Evolutionary conservation across 1,284 basidiomycete species (phyloP).

Genomic region (Xerocomus nothofagi): DNA sequence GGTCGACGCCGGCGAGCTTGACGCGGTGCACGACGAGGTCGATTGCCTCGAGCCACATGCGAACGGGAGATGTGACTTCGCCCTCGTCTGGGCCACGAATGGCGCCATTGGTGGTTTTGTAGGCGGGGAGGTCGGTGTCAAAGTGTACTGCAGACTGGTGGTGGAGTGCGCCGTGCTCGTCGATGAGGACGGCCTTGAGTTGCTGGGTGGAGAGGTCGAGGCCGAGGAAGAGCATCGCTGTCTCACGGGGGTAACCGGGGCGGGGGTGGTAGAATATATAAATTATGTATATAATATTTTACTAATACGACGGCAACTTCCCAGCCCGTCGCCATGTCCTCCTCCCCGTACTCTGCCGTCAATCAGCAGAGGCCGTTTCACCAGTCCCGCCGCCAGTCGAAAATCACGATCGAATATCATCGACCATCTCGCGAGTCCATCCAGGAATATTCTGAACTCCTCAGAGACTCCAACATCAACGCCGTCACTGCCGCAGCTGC

Average conservation of each 20-base stretch:
- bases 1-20: neutral
- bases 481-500: constrained; percentile 46
- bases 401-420: constrained; percentile 74
- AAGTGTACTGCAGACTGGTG: neutral
- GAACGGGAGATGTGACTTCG: constrained; percentile 1
- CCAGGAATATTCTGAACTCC: constrained; percentile 70
- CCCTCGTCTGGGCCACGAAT: neutral
- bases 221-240: constrained; percentile 68
- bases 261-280: too few species aligned
- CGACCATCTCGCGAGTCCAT: constrained; percentile 63
- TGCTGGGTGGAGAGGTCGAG: constrained; percentile 61
- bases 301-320: too few species aligned
- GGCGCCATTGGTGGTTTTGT: neutral
- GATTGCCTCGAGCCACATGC: constrained; percentile 7
- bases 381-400: constrained; percentile 56
- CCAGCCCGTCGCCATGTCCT: constrained; percentile 4
- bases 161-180: neutral
- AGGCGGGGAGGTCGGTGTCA: constrained; percentile 1
- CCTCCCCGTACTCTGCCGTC: constrained; percentile 30
- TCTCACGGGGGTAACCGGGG: neutral
- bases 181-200: constrained; percentile 2
- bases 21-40: constrained; percentile 1
- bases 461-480: constrained; percentile 60
- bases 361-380: constrained; percentile 38
- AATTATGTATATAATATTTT: too few species aligned